Evolutionary conservation across 345 rosid species (phyloP), one percentile per base, ranked within the genome.

Genomic region (Raphanus raphanistrum): DNA sequence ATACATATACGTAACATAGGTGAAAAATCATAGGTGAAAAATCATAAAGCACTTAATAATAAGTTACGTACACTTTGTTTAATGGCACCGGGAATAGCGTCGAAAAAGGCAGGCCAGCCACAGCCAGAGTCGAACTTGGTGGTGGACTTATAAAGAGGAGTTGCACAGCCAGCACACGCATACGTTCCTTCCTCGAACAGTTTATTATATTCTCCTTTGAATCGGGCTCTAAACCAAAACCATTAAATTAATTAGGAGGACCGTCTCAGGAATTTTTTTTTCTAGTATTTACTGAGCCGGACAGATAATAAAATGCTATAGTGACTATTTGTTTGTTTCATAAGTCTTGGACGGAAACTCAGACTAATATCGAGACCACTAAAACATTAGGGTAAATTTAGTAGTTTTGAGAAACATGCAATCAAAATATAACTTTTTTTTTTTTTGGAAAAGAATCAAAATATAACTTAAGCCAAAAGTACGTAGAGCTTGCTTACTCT

Each of bases 51-150:
- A 13, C 9, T 1, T 35, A 10, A 9, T 41, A 41, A 60, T 60
- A 11, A 5, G 6, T 9, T 13, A 61, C 33, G 3, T 63, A 93
- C 96, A 1, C 0, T 84, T 72, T 86, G 25, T 75, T 84, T 88
- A 29, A 93, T 93, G 71, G 97, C 94, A 71, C 94, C 92, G 0
- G 96, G 93, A 12, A 93, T 84, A 58, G 92, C 97, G 70, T 93
- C 96, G 25, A 31, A 91, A 79, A 91, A 91, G 75, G 98, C 89
- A 0, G 97, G 97, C 96, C 96, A 93, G 21, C 97, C 96, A 55
- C 92, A 91, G 32, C 96, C 90, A 4, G 92, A 88, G 45, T 90
- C 80, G 38, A 91, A 91, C 71, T 93, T 93, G 36, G 92, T 90
- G 8, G 88, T 87, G 21, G 98, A 93, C 25, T 16, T 86, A 61